These are phyloP conservation scores for Zymoseptoria tritici DNA, from an alignment of 2,329 filamentous ascomycete species.

Conservation along the genomic window DNA sequence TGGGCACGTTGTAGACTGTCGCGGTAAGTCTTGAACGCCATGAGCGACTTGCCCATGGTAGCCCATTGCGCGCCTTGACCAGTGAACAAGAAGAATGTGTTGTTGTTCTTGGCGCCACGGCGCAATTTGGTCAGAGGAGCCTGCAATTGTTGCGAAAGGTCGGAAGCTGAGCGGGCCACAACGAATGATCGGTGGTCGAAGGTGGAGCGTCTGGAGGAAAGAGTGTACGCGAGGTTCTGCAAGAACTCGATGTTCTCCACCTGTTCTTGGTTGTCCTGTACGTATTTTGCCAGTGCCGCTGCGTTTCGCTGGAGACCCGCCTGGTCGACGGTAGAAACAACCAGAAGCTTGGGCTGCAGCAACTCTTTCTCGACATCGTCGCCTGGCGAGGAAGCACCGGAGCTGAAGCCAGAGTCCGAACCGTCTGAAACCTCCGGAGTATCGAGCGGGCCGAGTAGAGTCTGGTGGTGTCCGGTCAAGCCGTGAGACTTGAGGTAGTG, in stretches of 20 bases:
- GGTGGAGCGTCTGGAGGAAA: slow-evolving; percentile 4
- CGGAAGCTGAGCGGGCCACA: neutral
- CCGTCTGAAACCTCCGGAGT: neutral
- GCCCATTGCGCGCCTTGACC: slow-evolving; percentile 17
- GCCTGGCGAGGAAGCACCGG: neutral
- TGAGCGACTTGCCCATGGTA: slow-evolving; percentile 16
- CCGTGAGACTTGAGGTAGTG: slow-evolving; percentile 5
- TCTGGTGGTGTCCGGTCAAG: slow-evolving; percentile 6
- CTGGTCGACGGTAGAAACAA: neutral
- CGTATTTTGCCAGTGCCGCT: neutral
- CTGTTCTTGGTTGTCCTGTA: neutral
- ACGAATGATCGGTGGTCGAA: slow-evolving; percentile 4
- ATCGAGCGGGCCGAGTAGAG: neutral
- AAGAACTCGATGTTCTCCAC: neutral
- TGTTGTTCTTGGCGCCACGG: neutral
- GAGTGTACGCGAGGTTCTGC: slow-evolving; percentile 7
- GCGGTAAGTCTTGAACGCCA: slow-evolving; percentile 5
- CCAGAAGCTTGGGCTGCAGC: neutral
- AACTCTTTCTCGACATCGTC: neutral
- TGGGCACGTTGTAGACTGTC: slow-evolving; percentile 3
- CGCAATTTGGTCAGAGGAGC: neutral
- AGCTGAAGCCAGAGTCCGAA: neutral
- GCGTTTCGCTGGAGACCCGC: neutral
- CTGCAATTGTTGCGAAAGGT: neutral
- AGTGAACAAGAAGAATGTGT: slow-evolving; percentile 10